phyloP scores from a whole-genome alignment of 768 basidiomycete species.

The Suillus spraguei region DNA sequence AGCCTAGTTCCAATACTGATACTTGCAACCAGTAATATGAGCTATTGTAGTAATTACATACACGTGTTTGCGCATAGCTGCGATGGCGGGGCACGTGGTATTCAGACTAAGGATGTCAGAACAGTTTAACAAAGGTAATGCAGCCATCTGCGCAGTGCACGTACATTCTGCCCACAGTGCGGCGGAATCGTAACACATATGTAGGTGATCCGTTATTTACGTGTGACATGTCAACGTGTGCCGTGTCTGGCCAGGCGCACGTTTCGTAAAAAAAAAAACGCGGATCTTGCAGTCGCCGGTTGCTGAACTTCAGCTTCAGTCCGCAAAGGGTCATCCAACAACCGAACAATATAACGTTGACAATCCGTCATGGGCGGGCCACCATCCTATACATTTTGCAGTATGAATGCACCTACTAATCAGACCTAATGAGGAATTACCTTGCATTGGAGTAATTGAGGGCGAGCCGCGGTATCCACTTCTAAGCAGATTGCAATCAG shows the following conservation, averaged over 20 bases:
- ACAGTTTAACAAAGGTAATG: background rate
- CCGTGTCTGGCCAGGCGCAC: background rate
- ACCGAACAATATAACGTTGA: background rate
- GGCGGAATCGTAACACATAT: background rate
- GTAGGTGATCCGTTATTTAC: constrained; percentile 4
- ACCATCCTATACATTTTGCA: background rate
- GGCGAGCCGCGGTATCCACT: background rate
- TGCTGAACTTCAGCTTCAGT: background rate
- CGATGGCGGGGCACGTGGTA: background rate
- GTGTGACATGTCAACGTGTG: constrained; percentile 2
- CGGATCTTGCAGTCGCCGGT: constrained; percentile 8
- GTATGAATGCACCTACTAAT: constrained; percentile 6
- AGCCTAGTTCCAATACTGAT: constrained; percentile 5
- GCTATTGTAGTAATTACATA: constrained; percentile 2
- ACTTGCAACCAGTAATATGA: background rate
- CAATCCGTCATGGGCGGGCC: background rate
- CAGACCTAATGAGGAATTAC: constrained; percentile 6
- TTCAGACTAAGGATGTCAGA: constrained; percentile 4
- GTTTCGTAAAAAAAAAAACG: constrained; percentile 2
- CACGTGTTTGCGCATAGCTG: background rate
- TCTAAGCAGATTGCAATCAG: background rate
- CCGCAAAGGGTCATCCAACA: background rate
- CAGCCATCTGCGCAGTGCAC: background rate
- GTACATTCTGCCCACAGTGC: background rate
- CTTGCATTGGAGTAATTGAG: background rate